Conservation (phyloP, 257 asterid species). For the Solanum clarkiae region DNA sequence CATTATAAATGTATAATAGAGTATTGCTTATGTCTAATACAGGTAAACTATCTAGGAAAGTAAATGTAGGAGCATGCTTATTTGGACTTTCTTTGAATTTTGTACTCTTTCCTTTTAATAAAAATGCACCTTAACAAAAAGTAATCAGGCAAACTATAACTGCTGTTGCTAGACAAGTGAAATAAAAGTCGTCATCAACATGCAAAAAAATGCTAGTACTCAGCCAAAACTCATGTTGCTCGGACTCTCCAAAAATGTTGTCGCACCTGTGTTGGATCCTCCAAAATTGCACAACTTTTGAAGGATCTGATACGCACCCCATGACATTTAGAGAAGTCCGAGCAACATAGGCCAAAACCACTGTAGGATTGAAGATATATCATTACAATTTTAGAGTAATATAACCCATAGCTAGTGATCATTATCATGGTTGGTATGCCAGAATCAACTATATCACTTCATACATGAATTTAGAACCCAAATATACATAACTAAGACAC, state of each 20-base stretch:
- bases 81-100: too few relatives aligned
- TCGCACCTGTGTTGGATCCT: too few relatives aligned
- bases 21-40: background rate
- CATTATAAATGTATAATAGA: background rate
- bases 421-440: background rate
- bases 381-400: background rate
- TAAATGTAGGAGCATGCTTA: too few relatives aligned
- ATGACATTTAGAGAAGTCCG: too few relatives aligned
- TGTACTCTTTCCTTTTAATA: background rate
- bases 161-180: background rate
- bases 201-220: background rate
- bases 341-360: too few relatives aligned
- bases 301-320: too few relatives aligned
- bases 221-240: background rate
- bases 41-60: too few relatives aligned
- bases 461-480: too few relatives aligned
- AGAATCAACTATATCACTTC: background rate
- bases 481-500: background rate
- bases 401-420: background rate
- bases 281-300: too few relatives aligned
- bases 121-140: background rate
- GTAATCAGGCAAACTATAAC: background rate
- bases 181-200: background rate
- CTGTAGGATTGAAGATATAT: too few relatives aligned
- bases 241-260: too few relatives aligned